Conservation (phyloP, 257 asterid genomes). For the Euphrasia confusa region DNA sequence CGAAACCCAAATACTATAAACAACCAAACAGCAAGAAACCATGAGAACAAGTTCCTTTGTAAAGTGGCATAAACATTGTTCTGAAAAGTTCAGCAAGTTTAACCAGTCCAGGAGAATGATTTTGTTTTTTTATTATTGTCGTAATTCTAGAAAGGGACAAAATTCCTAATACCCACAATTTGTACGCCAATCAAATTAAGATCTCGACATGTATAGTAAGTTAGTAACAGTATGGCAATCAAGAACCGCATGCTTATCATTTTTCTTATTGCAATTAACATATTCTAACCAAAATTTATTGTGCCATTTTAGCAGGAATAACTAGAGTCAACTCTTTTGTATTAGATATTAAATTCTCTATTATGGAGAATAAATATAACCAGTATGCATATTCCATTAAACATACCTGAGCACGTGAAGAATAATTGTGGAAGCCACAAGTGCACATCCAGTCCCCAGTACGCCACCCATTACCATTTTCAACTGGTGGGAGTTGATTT, state of each 20-base stretch:
- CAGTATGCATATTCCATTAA: conserved; percentile 9
- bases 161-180: conserved; percentile 8
- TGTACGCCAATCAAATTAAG: conserved; percentile 10
- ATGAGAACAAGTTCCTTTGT: conserved; percentile 12
- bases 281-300: conserved; percentile 2
- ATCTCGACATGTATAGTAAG: background rate
- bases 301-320: conserved; percentile 13
- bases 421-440: conserved; percentile 89
- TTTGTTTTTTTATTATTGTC: background rate
- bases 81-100: conserved; percentile 16
- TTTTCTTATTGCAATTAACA: conserved; percentile 8
- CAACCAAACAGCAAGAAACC: conserved; percentile 8
- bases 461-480: conserved; percentile 73
- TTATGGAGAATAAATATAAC: conserved; percentile 14
- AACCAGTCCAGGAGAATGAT: background rate
- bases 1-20: conserved; percentile 7
- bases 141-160: background rate
- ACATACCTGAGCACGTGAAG: conserved; percentile 69
- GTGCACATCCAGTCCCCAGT: conserved; percentile 84
- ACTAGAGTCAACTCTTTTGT: background rate
- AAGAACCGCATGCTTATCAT: conserved; percentile 7
- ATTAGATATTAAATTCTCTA: conserved; percentile 14
- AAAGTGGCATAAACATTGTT: conserved; percentile 9
- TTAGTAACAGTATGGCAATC: background rate
- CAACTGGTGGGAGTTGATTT: conserved; percentile 42